phyloP scores from a whole-genome alignment of 2,329 filamentous ascomycete genomes.

The Sclerotinia spermophila region DNA sequence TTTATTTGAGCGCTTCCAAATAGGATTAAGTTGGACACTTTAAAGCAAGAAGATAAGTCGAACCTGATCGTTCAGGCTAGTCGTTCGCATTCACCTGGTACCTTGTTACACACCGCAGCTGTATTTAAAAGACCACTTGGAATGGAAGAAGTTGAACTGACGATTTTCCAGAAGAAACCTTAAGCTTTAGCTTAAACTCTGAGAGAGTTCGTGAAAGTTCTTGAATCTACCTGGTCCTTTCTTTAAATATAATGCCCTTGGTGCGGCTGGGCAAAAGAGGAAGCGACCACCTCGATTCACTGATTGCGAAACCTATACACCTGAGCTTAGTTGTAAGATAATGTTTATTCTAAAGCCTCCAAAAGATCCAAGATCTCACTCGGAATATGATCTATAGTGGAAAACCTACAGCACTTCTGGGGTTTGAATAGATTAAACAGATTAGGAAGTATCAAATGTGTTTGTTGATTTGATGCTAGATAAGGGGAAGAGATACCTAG shows the following conservation, averaged over 20 bases:
- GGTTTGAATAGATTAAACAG: not conserved
- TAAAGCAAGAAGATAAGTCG: not conserved
- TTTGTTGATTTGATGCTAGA: not conserved
- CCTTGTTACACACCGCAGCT: not conserved
- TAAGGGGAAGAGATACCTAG: no score
- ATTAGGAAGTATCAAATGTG: not conserved
- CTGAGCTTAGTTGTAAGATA: no score
- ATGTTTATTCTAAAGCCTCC: not conserved
- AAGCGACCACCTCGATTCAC: not conserved
- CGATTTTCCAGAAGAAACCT: not conserved
- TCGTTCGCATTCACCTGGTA: not conserved
- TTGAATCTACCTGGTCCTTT: not conserved
- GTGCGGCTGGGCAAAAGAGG: not conserved
- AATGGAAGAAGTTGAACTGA: not conserved
- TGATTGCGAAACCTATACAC: not conserved
- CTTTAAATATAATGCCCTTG: not conserved
- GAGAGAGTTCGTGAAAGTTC: not conserved
- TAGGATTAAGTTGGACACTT: not conserved
- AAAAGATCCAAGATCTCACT: rapidly evolving
- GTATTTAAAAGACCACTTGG: not conserved
- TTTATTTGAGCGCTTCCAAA: not conserved
- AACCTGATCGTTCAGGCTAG: not conserved
- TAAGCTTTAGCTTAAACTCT: not conserved
- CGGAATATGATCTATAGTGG: not conserved
- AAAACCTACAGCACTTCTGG: not conserved